These are phyloP conservation scores for Huntiella omanensis DNA, from an alignment of 2,329 filamentous ascomycete genomes.

Conservation along the genomic window DNA sequence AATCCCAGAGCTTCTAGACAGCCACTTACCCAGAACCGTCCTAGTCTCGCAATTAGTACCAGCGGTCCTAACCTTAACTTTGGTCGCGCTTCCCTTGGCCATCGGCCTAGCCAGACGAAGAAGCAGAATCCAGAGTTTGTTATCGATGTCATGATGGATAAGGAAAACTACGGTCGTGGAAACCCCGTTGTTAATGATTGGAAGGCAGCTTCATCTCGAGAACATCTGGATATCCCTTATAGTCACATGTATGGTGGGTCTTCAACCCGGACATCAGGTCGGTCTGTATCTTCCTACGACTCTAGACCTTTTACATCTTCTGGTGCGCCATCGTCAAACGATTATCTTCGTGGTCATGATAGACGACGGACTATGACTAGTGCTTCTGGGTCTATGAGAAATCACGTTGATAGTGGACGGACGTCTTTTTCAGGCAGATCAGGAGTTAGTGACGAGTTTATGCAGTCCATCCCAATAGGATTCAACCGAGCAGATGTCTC, in stretches of 20 bases:
- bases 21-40: not conserved
- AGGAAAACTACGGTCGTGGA: conserved; percentile 5
- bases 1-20: conserved; percentile 4
- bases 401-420: conserved; percentile 4
- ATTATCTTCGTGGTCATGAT: conserved; percentile 1
- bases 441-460: conserved; percentile 6
- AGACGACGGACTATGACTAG: conserved; percentile 1
- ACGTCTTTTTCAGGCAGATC: conserved; percentile 3
- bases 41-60: not conserved
- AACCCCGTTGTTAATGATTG: not conserved
- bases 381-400: not conserved
- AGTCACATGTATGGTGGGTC: conserved; percentile 7
- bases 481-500: conserved; percentile 3
- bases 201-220: conserved; percentile 7
- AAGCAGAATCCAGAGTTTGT: conserved; percentile 2
- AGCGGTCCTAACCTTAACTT: conserved; percentile 4
- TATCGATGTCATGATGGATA: conserved; percentile 7
- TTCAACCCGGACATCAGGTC: not conserved
- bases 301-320: conserved; percentile 6
- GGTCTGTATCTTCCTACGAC: not conserved
- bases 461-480: conserved; percentile 10
- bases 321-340: not conserved
- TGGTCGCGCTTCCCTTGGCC: conserved; percentile 1
- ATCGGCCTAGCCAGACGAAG: not conserved
- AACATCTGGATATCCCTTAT: conserved; percentile 8